A percentile compares a stretch with the other conserved stretches of the same genome.
These are phyloP conservation scores for Microdochium paspali DNA, from an alignment of 2,329 filamentous ascomycete species.

Conservation along the genomic window DNA sequence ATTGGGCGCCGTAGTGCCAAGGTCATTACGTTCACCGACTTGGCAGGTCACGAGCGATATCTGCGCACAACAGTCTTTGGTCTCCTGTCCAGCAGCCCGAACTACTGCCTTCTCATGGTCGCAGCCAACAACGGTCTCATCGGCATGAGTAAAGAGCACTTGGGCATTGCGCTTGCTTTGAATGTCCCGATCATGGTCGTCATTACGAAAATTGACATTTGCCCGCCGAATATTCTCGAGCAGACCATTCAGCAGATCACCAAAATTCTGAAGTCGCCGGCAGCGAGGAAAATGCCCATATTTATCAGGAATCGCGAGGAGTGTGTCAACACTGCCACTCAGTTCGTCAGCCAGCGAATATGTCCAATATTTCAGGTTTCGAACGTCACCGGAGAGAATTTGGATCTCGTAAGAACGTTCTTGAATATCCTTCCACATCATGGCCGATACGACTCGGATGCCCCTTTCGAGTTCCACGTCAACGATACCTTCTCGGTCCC, in stretches of 20 bases:
- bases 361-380: slow-evolving; percentile 97
- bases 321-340: slow-evolving; percentile 88
- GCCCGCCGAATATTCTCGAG: slow-evolving; percentile 87
- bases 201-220: slow-evolving; percentile 97
- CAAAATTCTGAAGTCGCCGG: slow-evolving; percentile 87
- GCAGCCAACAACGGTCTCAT: slow-evolving; percentile 95
- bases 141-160: slow-evolving; percentile 96
- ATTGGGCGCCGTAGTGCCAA: slow-evolving; percentile 92
- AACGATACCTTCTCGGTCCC: slow-evolving; percentile 98
- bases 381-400: slow-evolving; percentile 87
- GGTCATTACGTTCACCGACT: slow-evolving; percentile 91
- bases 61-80: slow-evolving; percentile 94
- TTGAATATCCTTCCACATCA: slow-evolving; percentile 93
- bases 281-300: slow-evolving; percentile 88
- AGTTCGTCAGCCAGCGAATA: slow-evolving; percentile 91
- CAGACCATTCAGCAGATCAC: slow-evolving; percentile 88
- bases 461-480: slow-evolving; percentile 87
- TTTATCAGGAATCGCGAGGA: slow-evolving; percentile 89
- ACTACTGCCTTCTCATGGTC: slow-evolving; percentile 97
- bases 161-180: slow-evolving; percentile 86
- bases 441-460: slow-evolving; percentile 80
- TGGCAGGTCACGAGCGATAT: slow-evolving; percentile 93
- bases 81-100: slow-evolving; percentile 84
- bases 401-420: slow-evolving; percentile 86
- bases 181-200: slow-evolving; percentile 98